Evolutionary conservation across 805 yeast species (phyloP).

Genomic region (Jamesozyma spencerorum): DNA sequence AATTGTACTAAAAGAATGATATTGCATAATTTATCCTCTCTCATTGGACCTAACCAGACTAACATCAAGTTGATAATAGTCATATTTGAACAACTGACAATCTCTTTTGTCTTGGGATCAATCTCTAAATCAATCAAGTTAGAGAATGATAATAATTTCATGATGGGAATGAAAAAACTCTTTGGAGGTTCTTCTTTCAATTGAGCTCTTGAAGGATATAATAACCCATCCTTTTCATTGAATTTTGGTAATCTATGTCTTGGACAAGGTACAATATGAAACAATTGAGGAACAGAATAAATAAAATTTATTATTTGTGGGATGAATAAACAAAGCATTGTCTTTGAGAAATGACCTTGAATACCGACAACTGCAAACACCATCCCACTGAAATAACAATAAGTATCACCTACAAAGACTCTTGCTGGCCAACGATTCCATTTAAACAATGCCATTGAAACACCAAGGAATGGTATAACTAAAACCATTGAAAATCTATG

Average conservation of each 20-base stretch:
- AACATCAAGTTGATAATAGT: slow-evolving; percentile 77
- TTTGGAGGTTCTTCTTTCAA: slow-evolving; percentile 32
- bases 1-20: slow-evolving; percentile 56
- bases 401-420: slow-evolving; percentile 96
- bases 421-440: slow-evolving; percentile 86
- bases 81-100: slow-evolving; percentile 58
- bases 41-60: slow-evolving; percentile 83
- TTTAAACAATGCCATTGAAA: slow-evolving; percentile 62
- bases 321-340: slow-evolving; percentile 71
- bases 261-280: slow-evolving; percentile 85
- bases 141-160: slow-evolving; percentile 40
- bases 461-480: slow-evolving; percentile 80
- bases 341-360: slow-evolving; percentile 91
- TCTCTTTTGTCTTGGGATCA: slow-evolving; percentile 27
- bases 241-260: slow-evolving; percentile 86
- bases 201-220: slow-evolving; percentile 62
- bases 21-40: slow-evolving; percentile 69
- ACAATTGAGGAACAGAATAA: slow-evolving; percentile 87
- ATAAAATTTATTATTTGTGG: slow-evolving; percentile 89
- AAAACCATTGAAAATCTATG: slow-evolving; percentile 76
- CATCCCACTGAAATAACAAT: slow-evolving; percentile 97
- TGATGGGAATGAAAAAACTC: slow-evolving; percentile 25
- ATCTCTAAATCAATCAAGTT: slow-evolving; percentile 39
- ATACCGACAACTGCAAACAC: slow-evolving; percentile 96
- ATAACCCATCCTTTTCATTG: slow-evolving; percentile 53